Base-by-base conservation (phyloP, 2,329 filamentous ascomycete species). In the Beauveria australis region DNA sequence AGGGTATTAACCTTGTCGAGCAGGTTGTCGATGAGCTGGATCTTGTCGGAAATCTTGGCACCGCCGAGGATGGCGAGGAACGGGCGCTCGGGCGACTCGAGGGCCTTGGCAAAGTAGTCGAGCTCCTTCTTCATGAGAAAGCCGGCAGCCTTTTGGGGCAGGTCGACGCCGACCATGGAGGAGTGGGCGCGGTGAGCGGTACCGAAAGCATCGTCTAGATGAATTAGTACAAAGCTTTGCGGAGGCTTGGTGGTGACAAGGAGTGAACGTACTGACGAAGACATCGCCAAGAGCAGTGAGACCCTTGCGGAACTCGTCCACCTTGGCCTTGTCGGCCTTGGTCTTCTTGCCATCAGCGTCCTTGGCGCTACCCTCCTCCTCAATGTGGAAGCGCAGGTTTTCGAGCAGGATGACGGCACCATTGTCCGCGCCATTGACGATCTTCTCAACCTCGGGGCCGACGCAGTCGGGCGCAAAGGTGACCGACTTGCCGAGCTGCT, bases 41-140 rank as follows among this genome's bases (percentile, higher is more conserved):
- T 99, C 88, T 99, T 99, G 85, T 99, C 94, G 49, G 91, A 95
- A 68, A 99, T 92, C 85, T 99, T 99, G 75, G 94, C 92, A 68
- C 94, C 94, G 70, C 94, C 94, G 59, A 99, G 89, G 74, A 99
- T 99, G 75, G 94, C 95, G 59, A 99, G 88, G 89, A 99, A 99
- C 64, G 94, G 94, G 61, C 93, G 88, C 80, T 95, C 83, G 64
- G 94, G 94, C 69, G 84, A 86, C 81, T 99, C 94, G 64, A 99
- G 89, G 44, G 92, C 94, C 81, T 97, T 86, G 66, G 94, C 94
- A 74, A 99, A 99, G 87, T 99, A 99, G 74, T 99, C 94, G 65
- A 99, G 89, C 79, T 99, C 94, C 84, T 97, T 99, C 89, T 99
- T 99, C 83, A 99, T 92, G 72, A 99, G 87, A 87, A 97, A 99